Evolutionary conservation across 805 yeast genomes (phyloP).

Genomic region (Saturnispora dispora): DNA sequence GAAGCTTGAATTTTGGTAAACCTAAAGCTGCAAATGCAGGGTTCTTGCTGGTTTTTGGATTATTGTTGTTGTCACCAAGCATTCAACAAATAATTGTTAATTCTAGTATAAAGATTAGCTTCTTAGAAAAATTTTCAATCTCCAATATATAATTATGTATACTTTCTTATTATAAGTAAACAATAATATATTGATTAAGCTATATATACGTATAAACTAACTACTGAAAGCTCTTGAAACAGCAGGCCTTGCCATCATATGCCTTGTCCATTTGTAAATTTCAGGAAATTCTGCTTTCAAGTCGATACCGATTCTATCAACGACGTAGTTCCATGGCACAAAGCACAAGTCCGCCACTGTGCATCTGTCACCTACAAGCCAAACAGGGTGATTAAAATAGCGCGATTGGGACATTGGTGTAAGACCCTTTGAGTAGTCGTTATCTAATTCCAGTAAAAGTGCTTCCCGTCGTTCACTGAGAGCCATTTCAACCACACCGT

Average conservation of each 20-base stretch:
- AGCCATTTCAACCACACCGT: slow-evolving; percentile 92
- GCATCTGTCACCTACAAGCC: slow-evolving; percentile 82
- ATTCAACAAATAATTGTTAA: neutral
- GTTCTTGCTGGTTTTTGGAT: slow-evolving; percentile 27
- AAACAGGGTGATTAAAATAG: slow-evolving; percentile 86
- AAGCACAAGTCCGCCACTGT: slow-evolving; percentile 87
- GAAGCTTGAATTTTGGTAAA: slow-evolving; percentile 63
- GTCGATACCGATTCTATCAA: slow-evolving; percentile 84
- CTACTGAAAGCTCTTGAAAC: slow-evolving; percentile 63
- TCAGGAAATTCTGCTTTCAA: slow-evolving; percentile 86
- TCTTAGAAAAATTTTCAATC: neutral
- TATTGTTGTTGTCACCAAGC: slow-evolving; percentile 5
- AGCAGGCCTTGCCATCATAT: slow-evolving; percentile 92
- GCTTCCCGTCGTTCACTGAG: slow-evolving; percentile 89
- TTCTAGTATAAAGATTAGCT: neutral
- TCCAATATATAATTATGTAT: neutral
- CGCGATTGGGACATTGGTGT: slow-evolving; percentile 78
- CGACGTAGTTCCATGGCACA: slow-evolving; percentile 96
- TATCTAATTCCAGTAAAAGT: slow-evolving; percentile 77
- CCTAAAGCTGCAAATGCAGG: slow-evolving; percentile 87
- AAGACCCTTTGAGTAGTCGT: slow-evolving; percentile 78
- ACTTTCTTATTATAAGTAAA: neutral
- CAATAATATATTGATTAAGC: neutral
- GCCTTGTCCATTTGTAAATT: slow-evolving; percentile 91
- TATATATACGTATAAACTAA: slow-evolving; percentile 15